A percentile compares a stretch with the other conserved stretches of the same genome.
These are phyloP conservation scores for Moesziomyces sp. DNA, from an alignment of 1,284 basidiomycete genomes.

Conservation along the genomic window DNA sequence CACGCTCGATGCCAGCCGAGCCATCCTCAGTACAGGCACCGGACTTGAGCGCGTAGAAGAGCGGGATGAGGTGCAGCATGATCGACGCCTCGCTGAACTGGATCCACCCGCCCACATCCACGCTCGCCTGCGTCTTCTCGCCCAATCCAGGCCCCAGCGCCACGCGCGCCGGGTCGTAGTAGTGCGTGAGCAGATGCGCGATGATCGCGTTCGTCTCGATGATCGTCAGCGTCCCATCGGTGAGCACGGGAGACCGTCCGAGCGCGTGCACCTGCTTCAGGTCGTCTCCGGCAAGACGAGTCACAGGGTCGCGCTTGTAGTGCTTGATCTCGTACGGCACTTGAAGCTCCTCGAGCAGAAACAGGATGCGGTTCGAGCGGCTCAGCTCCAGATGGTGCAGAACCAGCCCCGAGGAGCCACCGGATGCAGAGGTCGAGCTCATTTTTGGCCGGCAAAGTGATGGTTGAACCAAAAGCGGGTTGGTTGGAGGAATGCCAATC, in stretches of 20 bases:
- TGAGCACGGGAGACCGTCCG: slow-evolving; percentile 39
- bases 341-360: slow-evolving; percentile 36
- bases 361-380: slow-evolving; percentile 36
- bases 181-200: slow-evolving; percentile 29
- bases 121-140: slow-evolving; percentile 20
- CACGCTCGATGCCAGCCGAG: slow-evolving; percentile 11
- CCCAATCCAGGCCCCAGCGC: slow-evolving; percentile 20
- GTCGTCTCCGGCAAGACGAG: slow-evolving; percentile 29
- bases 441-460: background rate
- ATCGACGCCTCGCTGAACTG: slow-evolving; percentile 34
- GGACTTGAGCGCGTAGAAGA: slow-evolving; percentile 31
- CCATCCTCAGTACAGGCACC: slow-evolving; percentile 23
- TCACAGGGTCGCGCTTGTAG: slow-evolving; percentile 35
- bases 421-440: background rate
- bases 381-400: slow-evolving; percentile 41
- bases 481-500: background rate
- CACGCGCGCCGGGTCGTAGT: slow-evolving; percentile 21
- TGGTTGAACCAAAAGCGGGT: background rate
- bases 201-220: slow-evolving; percentile 43
- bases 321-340: slow-evolving; percentile 24
- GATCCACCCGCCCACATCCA: slow-evolving; percentile 33
- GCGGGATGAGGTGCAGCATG: slow-evolving; percentile 29
- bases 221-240: slow-evolving; percentile 28
- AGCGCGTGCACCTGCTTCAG: slow-evolving; percentile 37
- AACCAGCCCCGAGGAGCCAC: slow-evolving; percentile 11